These are phyloP conservation scores for sweet orange (Citrus sinensis) DNA, from an alignment of 345 rosid genomes.

Conservation along the genomic window DNA sequence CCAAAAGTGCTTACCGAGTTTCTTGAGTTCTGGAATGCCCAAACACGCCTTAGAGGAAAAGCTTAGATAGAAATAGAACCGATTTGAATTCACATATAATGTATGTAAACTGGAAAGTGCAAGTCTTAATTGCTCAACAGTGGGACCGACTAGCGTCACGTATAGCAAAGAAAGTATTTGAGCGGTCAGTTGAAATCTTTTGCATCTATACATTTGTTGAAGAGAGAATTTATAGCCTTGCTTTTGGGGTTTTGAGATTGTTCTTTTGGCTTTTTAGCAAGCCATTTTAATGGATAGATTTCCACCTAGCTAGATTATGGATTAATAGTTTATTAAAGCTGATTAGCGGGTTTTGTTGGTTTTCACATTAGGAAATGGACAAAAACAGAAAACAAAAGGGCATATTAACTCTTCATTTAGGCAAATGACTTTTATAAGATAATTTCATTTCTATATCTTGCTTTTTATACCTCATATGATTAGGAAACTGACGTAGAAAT, in stretches of 20 bases:
- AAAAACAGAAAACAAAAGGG: neutral
- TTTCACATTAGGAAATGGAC: conserved; percentile 10
- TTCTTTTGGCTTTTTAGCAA: neutral
- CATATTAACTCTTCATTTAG: neutral
- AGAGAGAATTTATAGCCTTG: conserved; percentile 3
- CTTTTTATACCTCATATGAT: neutral
- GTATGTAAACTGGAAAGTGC: neutral
- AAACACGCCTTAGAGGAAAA: conserved; percentile 18
- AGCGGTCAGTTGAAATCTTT: neutral
- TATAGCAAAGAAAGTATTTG: conserved; percentile 3
- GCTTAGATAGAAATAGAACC: conserved; percentile 3
- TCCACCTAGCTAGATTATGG: neutral
- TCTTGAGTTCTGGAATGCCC: conserved; percentile 17
- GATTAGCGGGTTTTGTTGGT: conserved; percentile 7
- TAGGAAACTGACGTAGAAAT: neutral
- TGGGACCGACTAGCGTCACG: conserved; percentile 21
- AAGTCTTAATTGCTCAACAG: conserved; percentile 1
- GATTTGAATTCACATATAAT: conserved; percentile 24
- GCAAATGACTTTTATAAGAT: neutral
- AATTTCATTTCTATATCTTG: neutral
- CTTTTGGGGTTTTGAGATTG: conserved; percentile 11
- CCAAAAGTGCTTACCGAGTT: conserved; percentile 24
- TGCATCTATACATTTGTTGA: neutral
- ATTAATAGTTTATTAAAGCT: neutral
- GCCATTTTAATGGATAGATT: neutral